Conservation (phyloP, 2,329 filamentous ascomycete species). For the Calonectria pteridis region DNA sequence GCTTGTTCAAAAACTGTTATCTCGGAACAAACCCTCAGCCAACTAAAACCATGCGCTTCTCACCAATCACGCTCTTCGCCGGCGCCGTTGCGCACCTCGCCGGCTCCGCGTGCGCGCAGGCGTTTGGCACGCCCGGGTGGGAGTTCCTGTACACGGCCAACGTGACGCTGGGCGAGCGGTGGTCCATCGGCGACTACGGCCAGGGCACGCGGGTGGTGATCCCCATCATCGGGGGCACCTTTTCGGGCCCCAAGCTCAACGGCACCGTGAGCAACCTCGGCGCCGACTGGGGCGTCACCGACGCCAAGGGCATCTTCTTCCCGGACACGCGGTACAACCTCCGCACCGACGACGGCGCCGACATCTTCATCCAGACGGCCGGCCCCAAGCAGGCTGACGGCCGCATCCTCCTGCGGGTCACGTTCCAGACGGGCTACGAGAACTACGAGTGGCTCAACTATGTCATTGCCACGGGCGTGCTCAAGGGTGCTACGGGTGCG, state of each 20-base stretch:
- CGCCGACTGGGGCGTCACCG: slow-evolving; percentile 53
- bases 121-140: slow-evolving; percentile 32
- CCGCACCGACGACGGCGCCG: slow-evolving; percentile 52
- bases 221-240: slow-evolving; percentile 52
- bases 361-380: slow-evolving; percentile 52
- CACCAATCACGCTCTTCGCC: neutral
- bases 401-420: slow-evolving; percentile 38
- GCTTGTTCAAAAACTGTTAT: neutral
- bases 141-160: slow-evolving; percentile 42
- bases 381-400: slow-evolving; percentile 52
- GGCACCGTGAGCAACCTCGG: slow-evolving; percentile 49
- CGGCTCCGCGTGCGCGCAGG: slow-evolving; percentile 10
- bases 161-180: slow-evolving; percentile 35
- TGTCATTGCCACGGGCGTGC: slow-evolving; percentile 44
- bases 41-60: slow-evolving; percentile 1
- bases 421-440: slow-evolving; percentile 51
- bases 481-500: slow-evolving; percentile 25
- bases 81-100: neutral
- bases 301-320: slow-evolving; percentile 51
- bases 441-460: slow-evolving; percentile 55
- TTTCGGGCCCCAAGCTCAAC: slow-evolving; percentile 50
- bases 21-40: neutral
- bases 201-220: slow-evolving; percentile 42
- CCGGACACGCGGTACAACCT: slow-evolving; percentile 55
- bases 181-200: slow-evolving; percentile 39